Evolutionary conservation across 1,139 yeast genomes (phyloP), one percentile per base, ranked within the genome.

Genomic region (Yamadazyma diospyri): DNA sequence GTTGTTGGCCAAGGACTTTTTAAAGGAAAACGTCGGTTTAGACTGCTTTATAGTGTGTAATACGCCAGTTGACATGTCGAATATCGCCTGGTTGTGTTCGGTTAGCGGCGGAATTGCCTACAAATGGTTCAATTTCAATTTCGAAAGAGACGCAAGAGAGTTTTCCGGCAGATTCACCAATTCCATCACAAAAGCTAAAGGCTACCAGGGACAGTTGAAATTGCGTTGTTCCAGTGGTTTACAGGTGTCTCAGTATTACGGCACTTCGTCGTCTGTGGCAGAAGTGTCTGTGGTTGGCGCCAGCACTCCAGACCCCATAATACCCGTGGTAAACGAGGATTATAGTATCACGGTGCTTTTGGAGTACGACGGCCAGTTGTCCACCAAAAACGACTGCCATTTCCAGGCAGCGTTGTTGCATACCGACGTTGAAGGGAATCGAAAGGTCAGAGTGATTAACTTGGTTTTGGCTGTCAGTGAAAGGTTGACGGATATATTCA

Each of bases 341-440:
- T 82, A 85, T 30, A 70, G 84, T 2, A 59, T 87, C 37, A 82
- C 87, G 4, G 79, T 86, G 2, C 67, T 86, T 33, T 77, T 92
- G 47, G 71, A 69, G 34, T 83, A 86, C 48, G 97, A 88, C 51
- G 89, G 88, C 1, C 79, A 76, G 40, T 68, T 94, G 28, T 76
- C 80, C 37, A 67, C 84, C 3, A 78, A 78, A 38, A 69, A 74
- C 24, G 96, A 87, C 54, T 86, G 88, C 25, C 94, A 87, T 55
- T 87, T 89, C 66, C 99, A 92, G 59, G 84, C 87, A 2, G 97
- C 97, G 0, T 47, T 92, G 27, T 65, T 94, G 35, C 88, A 87
- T 54, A 92, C 97, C 0, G 84, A 89, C 33, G 52, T 68, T 3
- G 67, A 68, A 34, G 98, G 99, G 19, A 61, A 69, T 9, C 69